Evolutionary conservation across 441 rosid genomes (phyloP).

Genomic region (Syzygium malaccense): DNA sequence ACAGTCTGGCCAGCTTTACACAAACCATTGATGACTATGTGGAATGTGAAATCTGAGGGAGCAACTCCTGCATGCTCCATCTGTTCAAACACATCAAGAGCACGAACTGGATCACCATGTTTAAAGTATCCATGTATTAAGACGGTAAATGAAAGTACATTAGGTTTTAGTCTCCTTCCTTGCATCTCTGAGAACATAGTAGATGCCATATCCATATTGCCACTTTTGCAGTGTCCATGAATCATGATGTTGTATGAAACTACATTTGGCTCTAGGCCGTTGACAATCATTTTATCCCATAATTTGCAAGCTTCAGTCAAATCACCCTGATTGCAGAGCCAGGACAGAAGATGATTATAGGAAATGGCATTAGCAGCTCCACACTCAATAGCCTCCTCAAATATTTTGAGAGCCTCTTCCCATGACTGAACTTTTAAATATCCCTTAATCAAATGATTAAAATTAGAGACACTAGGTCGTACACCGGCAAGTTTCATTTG

Average conservation of each 20-base stretch:
- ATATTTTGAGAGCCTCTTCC: conserved; percentile 33
- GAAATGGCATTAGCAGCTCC: conserved; percentile 39
- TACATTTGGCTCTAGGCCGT: conserved; percentile 26
- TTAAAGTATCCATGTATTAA: conserved; percentile 60
- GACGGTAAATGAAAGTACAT: conserved; percentile 42
- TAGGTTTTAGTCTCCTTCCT: conserved; percentile 41
- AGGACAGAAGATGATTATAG: conserved; percentile 35
- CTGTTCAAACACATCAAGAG: conserved; percentile 35
- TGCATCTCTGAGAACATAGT: conserved; percentile 28
- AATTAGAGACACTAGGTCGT: conserved; percentile 28
- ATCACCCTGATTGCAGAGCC: conserved; percentile 41
- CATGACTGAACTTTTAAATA: conserved; percentile 32
- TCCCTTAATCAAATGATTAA: conserved; percentile 45
- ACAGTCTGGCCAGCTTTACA: conserved; percentile 48
- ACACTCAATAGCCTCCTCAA: conserved; percentile 38
- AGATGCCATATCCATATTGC: conserved; percentile 42
- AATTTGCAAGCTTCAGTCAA: conserved; percentile 37
- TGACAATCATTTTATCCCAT: conserved; percentile 47
- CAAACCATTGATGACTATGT: conserved; percentile 49
- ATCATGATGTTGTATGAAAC: conserved; percentile 66
- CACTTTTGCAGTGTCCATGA: conserved; percentile 39
- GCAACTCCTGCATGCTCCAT: conserved; percentile 38
- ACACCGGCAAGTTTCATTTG: conserved; percentile 46
- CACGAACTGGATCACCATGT: conserved; percentile 30
- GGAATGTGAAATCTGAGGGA: conserved; percentile 47